These are phyloP conservation scores for Elymus sibiricus DNA, from an alignment of 176 grass and related monocot genomes.

Conservation along the genomic window DNA sequence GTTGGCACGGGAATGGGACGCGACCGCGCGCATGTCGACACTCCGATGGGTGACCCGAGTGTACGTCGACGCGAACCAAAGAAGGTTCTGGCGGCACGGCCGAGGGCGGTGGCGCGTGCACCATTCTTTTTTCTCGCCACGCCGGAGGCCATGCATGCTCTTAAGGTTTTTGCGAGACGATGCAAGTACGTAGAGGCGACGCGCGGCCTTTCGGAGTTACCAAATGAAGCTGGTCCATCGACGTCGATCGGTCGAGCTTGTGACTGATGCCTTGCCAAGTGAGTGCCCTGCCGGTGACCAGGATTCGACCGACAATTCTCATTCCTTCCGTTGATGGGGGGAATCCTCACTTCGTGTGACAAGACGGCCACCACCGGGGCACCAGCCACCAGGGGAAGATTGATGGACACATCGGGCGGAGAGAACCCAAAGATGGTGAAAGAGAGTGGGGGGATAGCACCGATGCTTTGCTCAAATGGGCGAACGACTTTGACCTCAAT, in stretches of 20 bases:
- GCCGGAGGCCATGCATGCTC: no score
- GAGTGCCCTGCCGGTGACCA: background rate
- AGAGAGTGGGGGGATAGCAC: constrained; percentile 10
- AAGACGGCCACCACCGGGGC: constrained; percentile 16
- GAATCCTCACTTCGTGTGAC: constrained; percentile 28
- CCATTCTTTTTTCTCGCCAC: no score
- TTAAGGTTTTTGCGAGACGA: no score
- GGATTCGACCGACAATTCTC: constrained; percentile 25
- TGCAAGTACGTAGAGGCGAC: background rate
- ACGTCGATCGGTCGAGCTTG: background rate
- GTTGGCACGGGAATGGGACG: background rate
- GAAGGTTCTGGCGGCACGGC: background rate
- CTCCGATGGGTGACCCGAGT: background rate
- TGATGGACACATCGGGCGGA: constrained; percentile 4
- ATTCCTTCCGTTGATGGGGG: background rate
- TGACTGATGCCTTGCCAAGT: background rate
- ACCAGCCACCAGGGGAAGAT: background rate
- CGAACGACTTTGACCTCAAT: constrained; percentile 9
- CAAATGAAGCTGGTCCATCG: constrained; percentile 17
- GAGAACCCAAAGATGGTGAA: background rate
- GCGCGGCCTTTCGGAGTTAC: constrained; percentile 3
- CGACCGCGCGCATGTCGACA: background rate
- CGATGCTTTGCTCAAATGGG: constrained; percentile 26
- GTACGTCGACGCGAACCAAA: background rate
- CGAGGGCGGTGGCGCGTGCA: no score